Evolutionary conservation across 768 basidiomycete genomes (phyloP).

Genomic region (Tricholoma saponaceum): DNA sequence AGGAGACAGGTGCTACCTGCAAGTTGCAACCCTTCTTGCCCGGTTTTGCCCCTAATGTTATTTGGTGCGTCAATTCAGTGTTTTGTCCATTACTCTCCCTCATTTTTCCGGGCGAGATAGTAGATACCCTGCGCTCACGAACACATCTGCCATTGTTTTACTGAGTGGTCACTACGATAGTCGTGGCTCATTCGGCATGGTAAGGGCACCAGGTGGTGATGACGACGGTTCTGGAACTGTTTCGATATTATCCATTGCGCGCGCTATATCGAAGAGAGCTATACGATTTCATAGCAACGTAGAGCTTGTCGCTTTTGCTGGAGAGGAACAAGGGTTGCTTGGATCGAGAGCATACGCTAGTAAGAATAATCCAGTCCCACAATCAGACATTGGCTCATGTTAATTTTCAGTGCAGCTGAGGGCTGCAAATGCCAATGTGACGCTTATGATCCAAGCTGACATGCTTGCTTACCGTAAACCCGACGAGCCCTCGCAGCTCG

Average conservation of each 20-base stretch:
- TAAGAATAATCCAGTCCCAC: conserved; percentile 32
- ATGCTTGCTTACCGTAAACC: conserved; percentile 85
- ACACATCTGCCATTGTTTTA: conserved; percentile 63
- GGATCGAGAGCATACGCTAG: conserved; percentile 80
- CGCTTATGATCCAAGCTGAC: conserved; percentile 87
- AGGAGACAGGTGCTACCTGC: conserved; percentile 74
- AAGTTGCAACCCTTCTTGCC: conserved; percentile 57
- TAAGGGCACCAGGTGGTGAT: conserved; percentile 54
- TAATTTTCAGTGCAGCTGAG: conserved; percentile 50
- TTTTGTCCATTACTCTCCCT: not conserved
- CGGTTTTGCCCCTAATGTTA: conserved; percentile 84
- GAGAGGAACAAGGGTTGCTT: conserved; percentile 86
- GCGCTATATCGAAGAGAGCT: conserved; percentile 60
- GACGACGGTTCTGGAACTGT: conserved; percentile 58
- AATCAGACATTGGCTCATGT: not conserved
- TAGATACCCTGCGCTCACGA: conserved; percentile 49
- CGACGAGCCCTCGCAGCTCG: conserved; percentile 79
- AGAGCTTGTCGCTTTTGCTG: conserved; percentile 80
- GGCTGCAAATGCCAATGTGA: conserved; percentile 56
- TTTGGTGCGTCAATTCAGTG: conserved; percentile 53
- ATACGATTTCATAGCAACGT: conserved; percentile 74
- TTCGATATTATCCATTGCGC: conserved; percentile 77
- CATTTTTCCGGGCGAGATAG: conserved; percentile 27
- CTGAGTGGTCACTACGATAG: conserved; percentile 90
- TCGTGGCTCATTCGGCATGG: conserved; percentile 81